Base-by-base conservation (phyloP, 2,329 filamentous ascomycete species). In the Alternaria rosae region DNA sequence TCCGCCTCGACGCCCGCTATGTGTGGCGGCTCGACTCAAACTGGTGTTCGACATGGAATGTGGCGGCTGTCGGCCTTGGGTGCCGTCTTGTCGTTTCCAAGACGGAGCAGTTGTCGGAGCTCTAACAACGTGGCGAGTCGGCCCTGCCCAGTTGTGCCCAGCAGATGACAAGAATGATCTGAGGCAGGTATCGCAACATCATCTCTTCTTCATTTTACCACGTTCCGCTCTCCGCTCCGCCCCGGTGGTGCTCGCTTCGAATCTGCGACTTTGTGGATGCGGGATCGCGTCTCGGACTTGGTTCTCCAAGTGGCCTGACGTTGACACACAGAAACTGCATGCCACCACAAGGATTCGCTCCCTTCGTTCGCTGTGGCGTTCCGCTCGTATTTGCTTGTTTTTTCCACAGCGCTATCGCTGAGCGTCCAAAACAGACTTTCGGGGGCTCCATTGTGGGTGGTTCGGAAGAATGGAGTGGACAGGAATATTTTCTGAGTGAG, bases 371-470 rank as follows among this genome's bases (percentile, higher is more conserved):
- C 48, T 56, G 64, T 69, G 68, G 70, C 68, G 61, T 59, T 67
- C 61, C 69, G 68, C 70, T 62, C 68, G 70, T 70, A 69, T 71
- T 71, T 68, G 70, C 57, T 69, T 70, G 67, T 68, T 62, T 44
- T 21, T 45, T 68, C 67, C 57, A 41, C 65, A 50, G 52, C 54
- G 47, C 30, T 23, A 43, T 51, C 48, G 35, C 26, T 38, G 38
- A 20, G 35, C 28, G 44, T 54, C 54, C 42, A 47, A 38, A 35
- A 44, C 13, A 32, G 55, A 52, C 26, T 54, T 12, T 26, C 38
- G 57, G 20, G 17, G n/a, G 17, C 15, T 53, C 28, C 32, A 38
- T 50, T 41, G 50, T 23, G 25, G 30, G 23, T 12, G 38, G 21
- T 15, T 43, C 21, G 15, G 17, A 57, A 41, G 15, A 38, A 5